phyloP scores from a whole-genome alignment of 139 green algal genomes.

The Mesostigma viride region DNA sequence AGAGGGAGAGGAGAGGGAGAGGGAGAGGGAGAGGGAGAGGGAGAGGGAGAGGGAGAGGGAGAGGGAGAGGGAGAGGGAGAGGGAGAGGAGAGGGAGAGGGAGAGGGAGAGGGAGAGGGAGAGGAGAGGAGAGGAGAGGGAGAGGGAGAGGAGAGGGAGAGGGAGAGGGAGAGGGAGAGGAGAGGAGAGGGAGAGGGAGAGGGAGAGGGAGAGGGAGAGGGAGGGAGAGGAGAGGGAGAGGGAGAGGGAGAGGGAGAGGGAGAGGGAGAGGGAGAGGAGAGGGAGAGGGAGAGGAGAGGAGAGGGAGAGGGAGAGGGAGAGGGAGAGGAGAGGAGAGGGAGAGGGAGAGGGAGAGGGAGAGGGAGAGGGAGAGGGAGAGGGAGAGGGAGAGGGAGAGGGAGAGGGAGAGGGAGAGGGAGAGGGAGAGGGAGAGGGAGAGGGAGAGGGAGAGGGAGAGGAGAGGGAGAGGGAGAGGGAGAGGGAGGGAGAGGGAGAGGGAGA shows the following conservation, averaged over 20 bases:
- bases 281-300: background rate
- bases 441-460: too few species aligned
- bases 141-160: background rate
- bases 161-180: background rate
- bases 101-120: background rate
- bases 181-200: background rate
- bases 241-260: background rate
- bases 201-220: constrained; percentile 6
- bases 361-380: background rate
- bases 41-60: background rate
- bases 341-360: constrained; percentile 8
- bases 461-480: too few species aligned
- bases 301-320: constrained; percentile 9
- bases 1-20: background rate
- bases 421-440: constrained; percentile 9
- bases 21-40: background rate
- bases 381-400: background rate
- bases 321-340: constrained; percentile 1
- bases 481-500: too few species aligned
- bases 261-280: background rate
- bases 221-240: background rate
- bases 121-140: background rate
- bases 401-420: background rate
- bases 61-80: background rate
- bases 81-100: background rate